Evolutionary conservation across 2,329 filamentous ascomycete genomes (phyloP).

Genomic region (Grosmannia clavigera): DNA sequence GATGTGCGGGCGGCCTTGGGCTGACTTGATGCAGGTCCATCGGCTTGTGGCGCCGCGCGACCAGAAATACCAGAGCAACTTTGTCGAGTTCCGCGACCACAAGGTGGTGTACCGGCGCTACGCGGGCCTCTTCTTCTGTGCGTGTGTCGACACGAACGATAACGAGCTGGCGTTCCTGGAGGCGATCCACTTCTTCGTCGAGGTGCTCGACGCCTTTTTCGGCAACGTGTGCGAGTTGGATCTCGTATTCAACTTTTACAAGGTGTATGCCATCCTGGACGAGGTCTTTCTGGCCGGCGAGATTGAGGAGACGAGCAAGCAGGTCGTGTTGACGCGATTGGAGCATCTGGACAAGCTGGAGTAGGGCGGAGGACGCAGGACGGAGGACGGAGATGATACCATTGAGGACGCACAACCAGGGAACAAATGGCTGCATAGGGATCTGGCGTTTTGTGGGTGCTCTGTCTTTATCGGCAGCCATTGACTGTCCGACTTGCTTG

Average conservation of each 20-base stretch:
- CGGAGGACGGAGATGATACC: neutral
- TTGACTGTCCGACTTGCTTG: too few relatives aligned
- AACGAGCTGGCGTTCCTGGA: constrained; percentile 96
- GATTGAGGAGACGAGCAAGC: constrained; percentile 97
- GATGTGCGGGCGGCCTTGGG: neutral
- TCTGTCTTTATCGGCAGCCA: neutral
- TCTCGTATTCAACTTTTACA: constrained; percentile 70
- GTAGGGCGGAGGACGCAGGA: constrained; percentile 29
- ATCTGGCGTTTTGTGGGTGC: neutral
- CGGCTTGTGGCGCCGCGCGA: constrained; percentile 94
- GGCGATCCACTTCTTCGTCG: constrained; percentile 98
- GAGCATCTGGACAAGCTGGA: constrained; percentile 96
- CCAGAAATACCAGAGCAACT: constrained; percentile 99
- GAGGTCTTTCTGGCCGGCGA: constrained; percentile 96
- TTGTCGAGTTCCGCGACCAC: constrained; percentile 89
- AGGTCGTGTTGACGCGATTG: constrained; percentile 85
- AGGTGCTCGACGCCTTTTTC: constrained; percentile 97
- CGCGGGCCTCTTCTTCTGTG: constrained; percentile 97
- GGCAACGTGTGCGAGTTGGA: constrained; percentile 98
- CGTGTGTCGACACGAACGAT: constrained; percentile 96
- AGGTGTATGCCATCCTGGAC: constrained; percentile 95
- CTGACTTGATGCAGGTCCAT: constrained; percentile 54
- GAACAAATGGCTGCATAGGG: neutral
- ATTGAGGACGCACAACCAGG: neutral
- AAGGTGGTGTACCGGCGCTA: constrained; percentile 98